These are phyloP conservation scores for Mayamaea pseudoterrestris DNA, from an alignment of 108 stramenopile genomes.

Conservation along the genomic window DNA sequence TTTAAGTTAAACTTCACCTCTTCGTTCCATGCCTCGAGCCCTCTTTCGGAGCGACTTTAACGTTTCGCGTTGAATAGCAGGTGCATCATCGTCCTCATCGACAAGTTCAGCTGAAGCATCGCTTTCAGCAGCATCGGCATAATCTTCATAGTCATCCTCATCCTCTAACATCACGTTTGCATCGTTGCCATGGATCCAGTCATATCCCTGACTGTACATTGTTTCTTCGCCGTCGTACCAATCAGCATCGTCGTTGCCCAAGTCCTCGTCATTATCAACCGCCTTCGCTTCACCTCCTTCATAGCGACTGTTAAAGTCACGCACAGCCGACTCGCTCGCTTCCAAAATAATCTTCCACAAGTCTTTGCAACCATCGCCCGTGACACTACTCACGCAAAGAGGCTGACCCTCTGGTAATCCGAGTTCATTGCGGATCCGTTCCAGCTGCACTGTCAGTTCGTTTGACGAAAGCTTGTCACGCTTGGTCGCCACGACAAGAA, in stretches of 20 bases:
- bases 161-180: slow-evolving; percentile 14
- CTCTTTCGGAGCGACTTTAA: slow-evolving; percentile 38
- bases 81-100: slow-evolving; percentile 7
- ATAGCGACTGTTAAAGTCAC: slow-evolving; percentile 34
- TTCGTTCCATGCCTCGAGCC: slow-evolving; percentile 46
- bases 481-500: slow-evolving; percentile 85
- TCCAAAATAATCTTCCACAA: slow-evolving; percentile 77
- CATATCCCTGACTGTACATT: slow-evolving; percentile 64
- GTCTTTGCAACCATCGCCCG: slow-evolving; percentile 59
- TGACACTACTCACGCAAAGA: slow-evolving; percentile 49
- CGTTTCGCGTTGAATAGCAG: slow-evolving; percentile 10
- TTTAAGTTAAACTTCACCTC: slow-evolving; percentile 42
- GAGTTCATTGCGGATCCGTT: slow-evolving; percentile 38
- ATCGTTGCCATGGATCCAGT: slow-evolving; percentile 51
- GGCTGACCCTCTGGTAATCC: slow-evolving; percentile 77
- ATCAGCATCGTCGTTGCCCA: slow-evolving; percentile 16
- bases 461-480: slow-evolving; percentile 66
- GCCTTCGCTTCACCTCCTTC: slow-evolving; percentile 19
- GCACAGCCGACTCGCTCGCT: slow-evolving; percentile 60
- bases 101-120: background rate
- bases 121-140: slow-evolving; percentile 5
- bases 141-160: slow-evolving; percentile 5
- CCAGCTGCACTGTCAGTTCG: slow-evolving; percentile 25
- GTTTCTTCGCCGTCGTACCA: slow-evolving; percentile 46
- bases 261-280: slow-evolving; percentile 15